Evolutionary conservation across 192 early-diverging fungal genomes (phyloP).

Genomic region (Paraglomus brasilianum): DNA sequence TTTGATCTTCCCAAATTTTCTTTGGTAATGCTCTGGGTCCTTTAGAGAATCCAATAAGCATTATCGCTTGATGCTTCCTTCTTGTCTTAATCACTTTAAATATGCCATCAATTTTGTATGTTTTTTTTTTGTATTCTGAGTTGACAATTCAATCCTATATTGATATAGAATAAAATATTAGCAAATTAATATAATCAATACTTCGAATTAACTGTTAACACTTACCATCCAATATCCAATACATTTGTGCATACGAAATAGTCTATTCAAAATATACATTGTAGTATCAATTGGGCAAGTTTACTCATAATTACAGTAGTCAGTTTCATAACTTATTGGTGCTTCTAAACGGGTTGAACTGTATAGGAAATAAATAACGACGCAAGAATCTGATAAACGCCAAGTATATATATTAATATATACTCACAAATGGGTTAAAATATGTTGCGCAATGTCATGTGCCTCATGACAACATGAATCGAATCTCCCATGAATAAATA

Average conservation of each 20-base stretch:
- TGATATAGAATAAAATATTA: constrained; percentile 17
- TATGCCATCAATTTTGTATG: constrained; percentile 22
- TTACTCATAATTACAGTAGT: constrained; percentile 1
- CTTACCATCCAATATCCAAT: constrained; percentile 24
- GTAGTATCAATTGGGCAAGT: constrained; percentile 17
- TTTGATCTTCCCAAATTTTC: neutral
- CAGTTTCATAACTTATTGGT: constrained; percentile 3
- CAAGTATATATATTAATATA: constrained; percentile 19
- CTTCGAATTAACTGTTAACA: too few species aligned
- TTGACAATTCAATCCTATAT: constrained; percentile 20
- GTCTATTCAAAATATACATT: constrained; percentile 17
- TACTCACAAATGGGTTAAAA: constrained; percentile 23
- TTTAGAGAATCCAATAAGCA: constrained; percentile 6
- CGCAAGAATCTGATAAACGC: constrained; percentile 3
- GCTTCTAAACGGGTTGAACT: constrained; percentile 21
- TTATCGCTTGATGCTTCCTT: constrained; percentile 10
- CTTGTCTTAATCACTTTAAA: constrained; percentile 19
- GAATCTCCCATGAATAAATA: constrained; percentile 10
- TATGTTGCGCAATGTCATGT: constrained; percentile 18
- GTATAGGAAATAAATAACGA: constrained; percentile 13
- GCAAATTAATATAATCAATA: constrained; percentile 2
- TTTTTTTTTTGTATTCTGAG: neutral
- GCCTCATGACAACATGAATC: constrained; percentile 12
- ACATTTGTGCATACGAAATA: constrained; percentile 30
- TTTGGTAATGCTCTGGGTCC: neutral